A percentile compares a stretch with the other conserved stretches of the same genome.
Conservation (phyloP, 139 green algal species). For the Microglena sp. region DNA sequence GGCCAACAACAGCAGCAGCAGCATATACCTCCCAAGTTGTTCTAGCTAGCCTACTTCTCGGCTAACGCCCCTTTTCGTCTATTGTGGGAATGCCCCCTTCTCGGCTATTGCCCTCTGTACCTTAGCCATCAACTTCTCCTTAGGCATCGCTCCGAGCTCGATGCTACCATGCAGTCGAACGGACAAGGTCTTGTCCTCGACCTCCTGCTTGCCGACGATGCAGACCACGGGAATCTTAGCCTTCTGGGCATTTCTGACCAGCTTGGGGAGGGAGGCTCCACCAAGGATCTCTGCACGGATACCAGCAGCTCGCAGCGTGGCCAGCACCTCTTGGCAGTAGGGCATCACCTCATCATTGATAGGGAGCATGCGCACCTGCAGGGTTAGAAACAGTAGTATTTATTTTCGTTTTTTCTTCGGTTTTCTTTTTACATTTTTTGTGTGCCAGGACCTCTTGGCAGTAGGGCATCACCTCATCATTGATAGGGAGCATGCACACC, state of each 20-base stretch:
- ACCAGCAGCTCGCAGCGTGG: slow-evolving; percentile 41
- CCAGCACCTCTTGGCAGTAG: slow-evolving; percentile 58
- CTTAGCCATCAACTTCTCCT: too few relatives aligned
- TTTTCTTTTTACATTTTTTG: too few relatives aligned
- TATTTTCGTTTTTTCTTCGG: too few relatives aligned
- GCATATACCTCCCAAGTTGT: too few relatives aligned
- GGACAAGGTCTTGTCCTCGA: slow-evolving; percentile 41
- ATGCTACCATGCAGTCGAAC: slow-evolving; percentile 57
- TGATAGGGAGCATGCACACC: slow-evolving; percentile 73
- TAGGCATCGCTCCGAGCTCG: too few relatives aligned
- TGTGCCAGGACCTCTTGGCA: slow-evolving; percentile 44
- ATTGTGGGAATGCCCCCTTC: too few relatives aligned
- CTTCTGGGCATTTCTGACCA: slow-evolving; percentile 65
- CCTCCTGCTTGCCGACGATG: slow-evolving; percentile 70
- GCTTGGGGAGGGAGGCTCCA: slow-evolving; percentile 35
- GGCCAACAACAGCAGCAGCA: too few relatives aligned
- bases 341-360: slow-evolving; percentile 60
- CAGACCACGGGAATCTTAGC: slow-evolving; percentile 79
- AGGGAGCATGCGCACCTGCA: slow-evolving; percentile 73
- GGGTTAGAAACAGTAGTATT: slow-evolving; percentile 26
- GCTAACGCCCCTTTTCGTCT: too few relatives aligned
- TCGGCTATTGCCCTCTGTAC: too few relatives aligned
- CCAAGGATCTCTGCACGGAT: slow-evolving; percentile 51
- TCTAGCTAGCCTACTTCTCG: too few relatives aligned
- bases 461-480: slow-evolving; percentile 56